phyloP scores from a whole-genome alignment of 2,329 filamentous ascomycete species.

The Pestalotiopsis sp. region DNA sequence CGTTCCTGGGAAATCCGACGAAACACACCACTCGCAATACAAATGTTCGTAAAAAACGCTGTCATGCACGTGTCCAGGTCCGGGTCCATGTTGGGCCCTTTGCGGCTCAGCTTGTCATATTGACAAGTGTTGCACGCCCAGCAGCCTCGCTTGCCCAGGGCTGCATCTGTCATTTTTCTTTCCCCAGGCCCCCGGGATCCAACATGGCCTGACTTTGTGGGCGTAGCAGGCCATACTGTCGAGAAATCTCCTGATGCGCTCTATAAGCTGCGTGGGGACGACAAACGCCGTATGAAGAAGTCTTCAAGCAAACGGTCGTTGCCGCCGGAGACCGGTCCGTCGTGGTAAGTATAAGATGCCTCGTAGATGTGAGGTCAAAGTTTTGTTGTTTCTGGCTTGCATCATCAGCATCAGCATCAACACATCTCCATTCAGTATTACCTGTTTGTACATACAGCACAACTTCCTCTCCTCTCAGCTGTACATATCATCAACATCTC shows the following conservation, averaged over 20 bases:
- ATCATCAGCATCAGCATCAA: conserved; percentile 6
- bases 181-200: neutral
- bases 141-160: neutral
- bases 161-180: neutral
- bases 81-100: neutral
- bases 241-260: conserved; percentile 6
- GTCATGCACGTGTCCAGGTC: neutral
- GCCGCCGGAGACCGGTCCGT: conserved; percentile 5
- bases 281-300: neutral
- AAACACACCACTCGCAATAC: conserved; percentile 11
- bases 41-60: neutral
- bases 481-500: conserved; percentile 3
- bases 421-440: conserved; percentile 8
- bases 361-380: neutral
- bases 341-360: conserved; percentile 9
- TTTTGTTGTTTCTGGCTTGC: conserved; percentile 5
- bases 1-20: conserved; percentile 9
- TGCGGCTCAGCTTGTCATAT: conserved; percentile 9
- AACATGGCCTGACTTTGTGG: conserved; percentile 3
- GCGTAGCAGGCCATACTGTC: conserved; percentile 1
- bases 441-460: conserved; percentile 5
- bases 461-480: conserved; percentile 1
- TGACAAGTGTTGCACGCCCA: neutral
- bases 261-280: neutral
- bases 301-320: neutral